phyloP scores from a whole-genome alignment of 2,329 filamentous ascomycete genomes.

The Epichloe festucae region DNA sequence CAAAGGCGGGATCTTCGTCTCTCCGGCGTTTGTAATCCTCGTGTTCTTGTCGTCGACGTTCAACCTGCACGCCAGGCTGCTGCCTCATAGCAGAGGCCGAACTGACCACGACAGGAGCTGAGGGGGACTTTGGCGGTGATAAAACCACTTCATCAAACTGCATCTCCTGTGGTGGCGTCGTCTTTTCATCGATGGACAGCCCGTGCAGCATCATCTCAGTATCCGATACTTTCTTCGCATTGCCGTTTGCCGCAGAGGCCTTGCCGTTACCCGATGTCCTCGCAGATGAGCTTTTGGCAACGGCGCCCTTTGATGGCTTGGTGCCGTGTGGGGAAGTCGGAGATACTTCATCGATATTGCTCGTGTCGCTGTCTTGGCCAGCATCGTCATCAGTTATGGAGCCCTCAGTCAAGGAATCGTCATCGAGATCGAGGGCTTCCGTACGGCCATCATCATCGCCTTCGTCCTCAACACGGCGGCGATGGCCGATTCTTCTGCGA shows the following conservation, averaged over 20 bases:
- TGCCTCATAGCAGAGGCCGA: conserved; percentile 34
- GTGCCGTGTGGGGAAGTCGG: conserved; percentile 31
- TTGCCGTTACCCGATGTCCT: conserved; percentile 27
- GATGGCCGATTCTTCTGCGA: conserved; percentile 54
- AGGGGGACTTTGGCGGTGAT: conserved; percentile 26
- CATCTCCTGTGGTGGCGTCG: conserved; percentile 29
- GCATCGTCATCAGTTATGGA: conserved; percentile 50
- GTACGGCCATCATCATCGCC: conserved; percentile 52
- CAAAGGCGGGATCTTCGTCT: conserved; percentile 83
- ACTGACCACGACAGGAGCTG: conserved; percentile 41
- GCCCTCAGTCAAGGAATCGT: conserved; percentile 53
- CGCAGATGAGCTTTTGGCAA: conserved; percentile 18
- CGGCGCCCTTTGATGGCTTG: conserved; percentile 29
- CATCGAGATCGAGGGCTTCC: conserved; percentile 44
- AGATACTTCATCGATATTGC: conserved; percentile 44
- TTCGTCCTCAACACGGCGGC: conserved; percentile 57
- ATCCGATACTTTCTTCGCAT: conserved; percentile 30
- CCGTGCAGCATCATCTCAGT: conserved; percentile 48
- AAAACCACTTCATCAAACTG: conserved; percentile 31
- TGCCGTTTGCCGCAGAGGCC: conserved; percentile 22
- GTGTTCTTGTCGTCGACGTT: conserved; percentile 70
- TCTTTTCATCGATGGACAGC: conserved; percentile 31
- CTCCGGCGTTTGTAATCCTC: conserved; percentile 82
- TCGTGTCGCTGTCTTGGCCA: conserved; percentile 50
- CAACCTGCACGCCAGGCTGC: conserved; percentile 45